Evolutionary conservation across 768 basidiomycete species (phyloP).

Genomic region (Termitomyces sp.): DNA sequence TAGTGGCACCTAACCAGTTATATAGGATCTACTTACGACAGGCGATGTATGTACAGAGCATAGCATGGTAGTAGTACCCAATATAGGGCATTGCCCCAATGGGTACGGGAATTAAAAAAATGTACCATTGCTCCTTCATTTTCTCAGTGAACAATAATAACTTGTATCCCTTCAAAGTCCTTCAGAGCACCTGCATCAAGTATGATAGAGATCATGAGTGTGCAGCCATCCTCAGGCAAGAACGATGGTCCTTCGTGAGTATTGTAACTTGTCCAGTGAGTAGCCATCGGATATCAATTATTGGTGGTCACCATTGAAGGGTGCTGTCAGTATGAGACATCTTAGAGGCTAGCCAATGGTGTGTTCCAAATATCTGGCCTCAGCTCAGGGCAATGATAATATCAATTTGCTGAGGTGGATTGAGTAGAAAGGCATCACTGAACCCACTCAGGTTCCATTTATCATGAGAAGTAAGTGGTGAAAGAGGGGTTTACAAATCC

Average conservation of each 20-base stretch:
- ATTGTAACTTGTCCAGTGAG: constrained; percentile 3
- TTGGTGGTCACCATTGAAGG: background rate
- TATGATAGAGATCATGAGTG: constrained; percentile 8
- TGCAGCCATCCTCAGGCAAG: constrained; percentile 5
- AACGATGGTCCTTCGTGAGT: constrained; percentile 6
- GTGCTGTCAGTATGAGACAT: background rate
- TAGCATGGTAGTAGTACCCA: too few relatives aligned
- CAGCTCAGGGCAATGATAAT: background rate
- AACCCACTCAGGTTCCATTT: background rate
- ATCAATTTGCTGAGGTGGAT: background rate
- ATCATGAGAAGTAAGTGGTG: background rate
- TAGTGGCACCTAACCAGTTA: too few relatives aligned
- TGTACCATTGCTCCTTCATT: background rate
- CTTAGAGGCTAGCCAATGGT: background rate
- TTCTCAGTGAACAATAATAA: constrained; percentile 1
- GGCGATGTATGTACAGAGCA: too few relatives aligned
- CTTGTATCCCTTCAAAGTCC: constrained; percentile 8
- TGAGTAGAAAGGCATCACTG: background rate
- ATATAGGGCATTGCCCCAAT: too few relatives aligned
- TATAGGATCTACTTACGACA: too few relatives aligned
- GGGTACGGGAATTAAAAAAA: too few relatives aligned
- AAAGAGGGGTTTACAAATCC: background rate
- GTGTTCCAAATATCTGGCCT: background rate
- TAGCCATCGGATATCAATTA: background rate
- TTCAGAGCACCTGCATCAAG: constrained; percentile 5